A percentile compares a stretch with the other conserved stretches of the same genome.
Evolutionary conservation across 257 asterid genomes (phyloP).

Genomic region (Thymus quinquecostatus): DNA sequence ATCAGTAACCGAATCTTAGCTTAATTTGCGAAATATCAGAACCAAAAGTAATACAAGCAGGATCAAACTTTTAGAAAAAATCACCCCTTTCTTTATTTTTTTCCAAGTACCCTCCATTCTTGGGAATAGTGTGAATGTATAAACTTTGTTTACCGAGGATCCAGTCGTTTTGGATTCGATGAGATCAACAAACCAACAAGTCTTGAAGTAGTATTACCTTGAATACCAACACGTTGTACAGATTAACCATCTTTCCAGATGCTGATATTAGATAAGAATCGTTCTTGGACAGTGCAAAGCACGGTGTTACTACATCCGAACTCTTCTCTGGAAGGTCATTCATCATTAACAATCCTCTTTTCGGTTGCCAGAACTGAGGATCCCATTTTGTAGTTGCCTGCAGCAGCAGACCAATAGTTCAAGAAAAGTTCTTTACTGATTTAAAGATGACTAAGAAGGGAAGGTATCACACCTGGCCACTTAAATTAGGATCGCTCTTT

Average conservation of each 20-base stretch:
- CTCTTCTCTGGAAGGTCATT: constrained; percentile 44
- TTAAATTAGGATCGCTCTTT: constrained; percentile 32
- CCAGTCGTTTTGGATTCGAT: no score
- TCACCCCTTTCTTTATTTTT: no score
- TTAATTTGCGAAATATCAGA: no score
- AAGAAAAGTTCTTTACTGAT: not conserved
- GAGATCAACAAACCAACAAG: not conserved
- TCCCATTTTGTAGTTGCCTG: constrained; percentile 58
- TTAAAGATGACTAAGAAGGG: no score
- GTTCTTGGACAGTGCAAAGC: constrained; percentile 66
- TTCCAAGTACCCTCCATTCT: no score
- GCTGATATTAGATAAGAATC: constrained; percentile 63
- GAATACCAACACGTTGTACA: constrained; percentile 53
- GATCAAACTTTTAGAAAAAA: no score
- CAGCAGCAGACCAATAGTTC: constrained; percentile 15
- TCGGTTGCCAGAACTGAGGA: constrained; percentile 64
- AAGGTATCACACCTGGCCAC: constrained; percentile 44
- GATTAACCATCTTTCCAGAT: constrained; percentile 54
- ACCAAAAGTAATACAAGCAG: no score
- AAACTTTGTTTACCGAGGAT: no score
- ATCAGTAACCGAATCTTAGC: not conserved
- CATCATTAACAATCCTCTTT: constrained; percentile 49
- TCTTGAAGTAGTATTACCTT: constrained; percentile 48
- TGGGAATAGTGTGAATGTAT: no score
- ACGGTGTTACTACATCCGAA: constrained; percentile 40